Base-by-base conservation (phyloP, 108 stramenopile genomes). In the Skeletonema tropicum region DNA sequence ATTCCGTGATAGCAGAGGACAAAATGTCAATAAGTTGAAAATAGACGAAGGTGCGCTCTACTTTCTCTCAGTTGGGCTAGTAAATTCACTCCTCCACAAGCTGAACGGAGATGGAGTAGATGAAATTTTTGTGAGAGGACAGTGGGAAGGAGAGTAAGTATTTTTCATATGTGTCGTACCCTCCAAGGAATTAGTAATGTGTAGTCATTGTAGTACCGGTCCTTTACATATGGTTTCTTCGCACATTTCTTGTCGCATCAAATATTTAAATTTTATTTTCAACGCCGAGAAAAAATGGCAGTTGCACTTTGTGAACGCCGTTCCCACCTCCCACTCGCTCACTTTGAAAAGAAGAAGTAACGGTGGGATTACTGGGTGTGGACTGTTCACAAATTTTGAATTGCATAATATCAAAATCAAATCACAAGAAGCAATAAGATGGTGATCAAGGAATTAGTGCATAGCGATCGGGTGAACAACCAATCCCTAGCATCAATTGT, bases 381-480 rank as follows among this genome's bases (percentile, higher is more conserved):
- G 26, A 12, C 12, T 39, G 11, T 10, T 39, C 38, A 39, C 38
- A 39, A 55, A 8, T n/a, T 55, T 55, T 55, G 52, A 55, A 55
- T 55, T 21, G 52, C 26, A 29, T n/a, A n/a, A n/a, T n/a, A 32
- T 52, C 52, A 23, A 25, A n/a, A 25, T 45, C 23, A 19, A 55
- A 55, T 17, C 2, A 23, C 52, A 55, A 1, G 6, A 19, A 19
- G 10, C 23, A 21, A 10, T 23, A 55, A 21, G 25, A 55, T 55
- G 52, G 23, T 55, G 1, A 55, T 55, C 9, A 55, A 55, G 52
- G 52, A 55, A 55, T 55, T 55, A 55, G 52, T 55, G 52, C 52
- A 55, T 9, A 55, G 52, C 52, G 52, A 55, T 55, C 52, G 52
- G 52, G 52, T 55, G 52, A 23, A 55, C 23, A 25, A 45, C 42